Base-by-base conservation (phyloP, 306 rosid species). In the Canavalia gladiata region DNA sequence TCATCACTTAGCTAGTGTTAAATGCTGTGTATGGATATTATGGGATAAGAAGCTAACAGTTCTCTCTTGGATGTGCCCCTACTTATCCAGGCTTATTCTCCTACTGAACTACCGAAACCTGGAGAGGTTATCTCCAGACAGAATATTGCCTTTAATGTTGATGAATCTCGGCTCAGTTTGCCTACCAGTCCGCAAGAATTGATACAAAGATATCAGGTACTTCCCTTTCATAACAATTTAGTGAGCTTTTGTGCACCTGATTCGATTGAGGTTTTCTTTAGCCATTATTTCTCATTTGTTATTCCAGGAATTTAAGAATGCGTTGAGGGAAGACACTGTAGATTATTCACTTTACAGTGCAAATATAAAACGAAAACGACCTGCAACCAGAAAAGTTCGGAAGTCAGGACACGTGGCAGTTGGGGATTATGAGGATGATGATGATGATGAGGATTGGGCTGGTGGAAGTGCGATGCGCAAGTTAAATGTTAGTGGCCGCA, bases 41-140 rank as follows among this genome's bases (percentile, higher is more conserved):
- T 37, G 28, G 49, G 45, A 74, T 66, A n/a, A 8, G 54, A 31
- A 35, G 28, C 57, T 76, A 72, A 87, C 51, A 46, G 10, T 60
- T 47, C 80, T 78, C 39, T 45, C 7, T 54, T 76, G 69, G 55
- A 42, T 42, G 11, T 60, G 37, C 66, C 74, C 82, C 42, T 37
- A 42, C 78, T 83, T 43, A 46, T 72, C 67, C 88, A 96, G 99
- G 96, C 97, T 47, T 96, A 90, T 85, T 85, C 95, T 78, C 97
- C 99, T 4, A 89, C 30, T 73, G 99, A 96, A 81, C 91, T 77
- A 55, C 89, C 89, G 58, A 96, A 96, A 87, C 89, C 94, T 0
- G 99, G 99, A 82, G 99, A 96, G 18, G 88, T 85, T 70, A 77
- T 92, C 70, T 89, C 97, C 81, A 89, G 90, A 86, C 98, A 93